These are phyloP conservation scores for Fusarium austroafricanum DNA, from an alignment of 2,329 filamentous ascomycete species.

Conservation along the genomic window DNA sequence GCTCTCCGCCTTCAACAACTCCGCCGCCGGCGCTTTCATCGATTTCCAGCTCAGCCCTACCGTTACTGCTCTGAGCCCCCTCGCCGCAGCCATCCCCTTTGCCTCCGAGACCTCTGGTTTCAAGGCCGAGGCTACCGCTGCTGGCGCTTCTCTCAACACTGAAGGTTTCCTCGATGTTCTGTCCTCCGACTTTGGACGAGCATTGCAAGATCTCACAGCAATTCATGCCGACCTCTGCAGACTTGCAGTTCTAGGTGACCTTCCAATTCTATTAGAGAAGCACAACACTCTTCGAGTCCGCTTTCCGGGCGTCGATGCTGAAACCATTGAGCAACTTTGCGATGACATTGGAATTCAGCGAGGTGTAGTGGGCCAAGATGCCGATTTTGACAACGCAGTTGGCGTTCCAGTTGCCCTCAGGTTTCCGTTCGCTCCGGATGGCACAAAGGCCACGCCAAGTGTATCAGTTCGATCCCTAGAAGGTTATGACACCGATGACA, in stretches of 20 bases:
- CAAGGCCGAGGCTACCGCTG: conserved; percentile 54
- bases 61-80: conserved; percentile 84
- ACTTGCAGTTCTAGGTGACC: conserved; percentile 80
- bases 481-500: conserved; percentile 56
- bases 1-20: conserved; percentile 68
- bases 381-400: conserved; percentile 73
- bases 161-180: conserved; percentile 87
- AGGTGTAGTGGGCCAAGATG: conserved; percentile 82
- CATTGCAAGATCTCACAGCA: conserved; percentile 83
- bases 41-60: conserved; percentile 91
- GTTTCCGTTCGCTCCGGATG: conserved; percentile 84
- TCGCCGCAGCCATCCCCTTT: conserved; percentile 67
- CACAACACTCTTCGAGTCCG: conserved; percentile 78
- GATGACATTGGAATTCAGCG: conserved; percentile 86
- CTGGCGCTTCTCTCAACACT: conserved; percentile 76
- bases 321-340: conserved; percentile 84
- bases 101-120: conserved; percentile 57
- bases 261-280: conserved; percentile 81
- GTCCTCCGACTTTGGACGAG: conserved; percentile 87
- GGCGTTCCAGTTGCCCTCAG: conserved; percentile 80
- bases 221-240: conserved; percentile 84
- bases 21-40: conserved; percentile 79
- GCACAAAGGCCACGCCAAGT: conserved; percentile 57
- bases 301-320: conserved; percentile 90
- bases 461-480: conserved; percentile 60